Evolutionary conservation across 768 basidiomycete genomes (phyloP), one percentile per base, ranked within the genome.

Genomic region (Boletus subcaerulescens): DNA sequence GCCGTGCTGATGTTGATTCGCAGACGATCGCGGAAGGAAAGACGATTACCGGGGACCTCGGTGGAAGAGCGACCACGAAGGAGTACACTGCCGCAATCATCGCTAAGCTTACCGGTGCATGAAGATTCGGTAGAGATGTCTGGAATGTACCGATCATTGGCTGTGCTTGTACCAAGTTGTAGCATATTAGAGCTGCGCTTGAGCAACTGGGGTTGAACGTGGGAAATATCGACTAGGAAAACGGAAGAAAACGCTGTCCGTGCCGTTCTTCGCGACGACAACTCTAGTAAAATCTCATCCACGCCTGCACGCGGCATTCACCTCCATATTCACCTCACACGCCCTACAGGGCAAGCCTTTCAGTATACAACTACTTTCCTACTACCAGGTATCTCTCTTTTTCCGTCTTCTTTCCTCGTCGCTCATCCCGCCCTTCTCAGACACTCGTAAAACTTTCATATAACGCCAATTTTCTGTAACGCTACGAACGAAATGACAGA

Each of bases 11-110:
- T 40, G 38, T 36, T 36, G 29, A 35, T 57, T 60, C 53, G 15
- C 60, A 96, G 94, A 98, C 94, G 33, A 97, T 99, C 69, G 93
- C 96, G 17, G 96, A 97, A 76, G 97, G 97, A 61, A 93, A 91
- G 76, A 72, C 79, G 40, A 95, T 98, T 71, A 99, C 97, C 9
- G 91, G 96, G 31, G 97, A 99, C 73, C 77, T 99, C 55, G 94
- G 97, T 20, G 97, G 97, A 40, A 94, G 89, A 71, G 83, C 95
- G 15, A 84, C 85, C 33, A 99, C 97, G 3, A 78, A 78, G 71
- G 87, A 97, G 73, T 98, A 91, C 76, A 95, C 95, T 40, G 70
- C 83, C 50, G 89, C 93, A 26, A 96, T 98, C 73, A 87, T 97
- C 58, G 64, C 76, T 58, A 93, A 84, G 76, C 76, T 96, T 62